These are phyloP conservation scores for Fusarium proliferatum DNA, from an alignment of 2,329 filamentous ascomycete species.

Conservation along the genomic window DNA sequence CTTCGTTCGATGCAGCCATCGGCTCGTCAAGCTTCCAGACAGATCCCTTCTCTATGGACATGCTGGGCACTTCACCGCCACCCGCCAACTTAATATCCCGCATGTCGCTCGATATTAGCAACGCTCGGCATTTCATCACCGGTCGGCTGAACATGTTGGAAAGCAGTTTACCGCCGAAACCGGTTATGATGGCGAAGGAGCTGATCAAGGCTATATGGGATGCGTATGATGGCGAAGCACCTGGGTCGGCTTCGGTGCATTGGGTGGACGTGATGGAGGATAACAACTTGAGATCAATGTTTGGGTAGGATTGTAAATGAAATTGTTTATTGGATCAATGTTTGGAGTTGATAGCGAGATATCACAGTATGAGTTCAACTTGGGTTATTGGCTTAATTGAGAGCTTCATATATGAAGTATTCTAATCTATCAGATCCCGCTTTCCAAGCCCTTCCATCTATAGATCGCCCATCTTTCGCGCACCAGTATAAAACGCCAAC, in stretches of 20 bases:
- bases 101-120: constrained; percentile 51
- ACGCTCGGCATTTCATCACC: constrained; percentile 54
- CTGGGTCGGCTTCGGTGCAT: constrained; percentile 50
- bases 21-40: background rate
- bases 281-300: constrained; percentile 48
- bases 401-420: background rate
- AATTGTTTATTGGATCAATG: constrained; percentile 35
- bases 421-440: constrained; percentile 29
- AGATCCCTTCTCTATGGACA: constrained; percentile 24
- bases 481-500: constrained; percentile 67
- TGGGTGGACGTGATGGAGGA: constrained; percentile 58
- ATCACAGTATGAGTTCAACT: background rate
- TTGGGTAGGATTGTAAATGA: constrained; percentile 42
- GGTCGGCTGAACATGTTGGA: constrained; percentile 53
- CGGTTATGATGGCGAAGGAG: constrained; percentile 55
- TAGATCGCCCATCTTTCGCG: constrained; percentile 50
- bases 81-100: constrained; percentile 33
- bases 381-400: background rate
- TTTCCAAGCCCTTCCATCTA: constrained; percentile 21
- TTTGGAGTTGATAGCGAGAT: background rate
- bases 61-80: constrained; percentile 21
- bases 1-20: constrained; percentile 19
- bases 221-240: constrained; percentile 52
- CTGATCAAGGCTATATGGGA: constrained; percentile 56
- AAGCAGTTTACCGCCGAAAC: constrained; percentile 54